These are phyloP conservation scores for Acorus gramineus DNA, from an alignment of 106 monocot species.

Conservation along the genomic window DNA sequence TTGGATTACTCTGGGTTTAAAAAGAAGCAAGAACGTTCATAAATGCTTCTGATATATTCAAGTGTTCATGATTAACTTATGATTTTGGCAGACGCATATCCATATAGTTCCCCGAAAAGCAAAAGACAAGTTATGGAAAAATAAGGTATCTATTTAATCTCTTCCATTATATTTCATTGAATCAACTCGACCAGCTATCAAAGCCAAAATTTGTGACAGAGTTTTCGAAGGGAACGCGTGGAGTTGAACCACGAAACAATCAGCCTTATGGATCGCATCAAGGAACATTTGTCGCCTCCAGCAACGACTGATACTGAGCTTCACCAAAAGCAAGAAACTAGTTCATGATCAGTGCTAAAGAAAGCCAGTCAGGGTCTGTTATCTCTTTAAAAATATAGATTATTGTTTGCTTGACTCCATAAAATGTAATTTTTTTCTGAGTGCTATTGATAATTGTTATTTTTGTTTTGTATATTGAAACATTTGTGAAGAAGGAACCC, in stretches of 20 bases:
- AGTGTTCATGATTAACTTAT: not conserved
- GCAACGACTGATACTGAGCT: not conserved
- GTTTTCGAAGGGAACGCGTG: conserved; percentile 35
- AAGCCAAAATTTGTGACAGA: conserved; percentile 18
- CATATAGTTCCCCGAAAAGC: conserved; percentile 90
- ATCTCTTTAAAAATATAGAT: too few species aligned
- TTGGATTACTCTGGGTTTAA: not conserved
- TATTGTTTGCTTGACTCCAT: too few species aligned
- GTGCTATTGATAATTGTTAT: too few species aligned
- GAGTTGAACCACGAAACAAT: conserved; percentile 25
- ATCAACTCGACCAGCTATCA: not conserved
- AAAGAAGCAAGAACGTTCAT: not conserved
- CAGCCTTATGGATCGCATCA: conserved; percentile 27
- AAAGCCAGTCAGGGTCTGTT: too few species aligned
- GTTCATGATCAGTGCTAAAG: too few species aligned
- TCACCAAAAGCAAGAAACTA: too few species aligned
- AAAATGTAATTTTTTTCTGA: too few species aligned
- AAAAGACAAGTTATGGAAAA: conserved; percentile 72
- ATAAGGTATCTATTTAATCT: conserved; percentile 33
- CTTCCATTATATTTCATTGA: not conserved
- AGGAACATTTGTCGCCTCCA: conserved; percentile 21
- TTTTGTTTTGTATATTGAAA: too few species aligned
- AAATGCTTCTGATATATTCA: not conserved
- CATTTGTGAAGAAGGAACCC: too few species aligned
- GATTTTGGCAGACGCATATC: conserved; percentile 65